These are phyloP conservation scores for Lactarius sp. DNA, from an alignment of 768 basidiomycete genomes.

Conservation along the genomic window DNA sequence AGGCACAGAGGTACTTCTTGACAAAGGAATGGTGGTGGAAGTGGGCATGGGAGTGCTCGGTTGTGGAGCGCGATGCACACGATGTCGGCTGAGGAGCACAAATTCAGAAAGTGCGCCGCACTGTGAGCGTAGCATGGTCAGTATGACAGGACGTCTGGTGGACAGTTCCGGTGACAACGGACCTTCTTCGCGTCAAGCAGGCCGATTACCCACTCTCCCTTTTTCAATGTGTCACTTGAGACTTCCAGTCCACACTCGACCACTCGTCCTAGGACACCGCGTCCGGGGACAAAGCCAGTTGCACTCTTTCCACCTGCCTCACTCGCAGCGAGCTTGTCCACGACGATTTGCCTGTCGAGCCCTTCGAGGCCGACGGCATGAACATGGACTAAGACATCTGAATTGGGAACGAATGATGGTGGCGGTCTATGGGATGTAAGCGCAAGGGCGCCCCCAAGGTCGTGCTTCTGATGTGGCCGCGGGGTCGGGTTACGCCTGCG, in stretches of 20 bases:
- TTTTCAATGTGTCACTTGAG: slow-evolving; percentile 48
- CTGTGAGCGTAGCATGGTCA: slow-evolving; percentile 36
- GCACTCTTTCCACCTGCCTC: slow-evolving; percentile 27
- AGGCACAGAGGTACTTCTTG: slow-evolving; percentile 21
- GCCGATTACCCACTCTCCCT: slow-evolving; percentile 87
- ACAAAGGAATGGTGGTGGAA: slow-evolving; percentile 29
- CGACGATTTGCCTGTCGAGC: slow-evolving; percentile 63
- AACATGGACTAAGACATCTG: slow-evolving; percentile 77
- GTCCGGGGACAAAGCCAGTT: slow-evolving; percentile 74
- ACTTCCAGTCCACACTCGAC: slow-evolving; percentile 83
- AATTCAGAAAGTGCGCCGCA: slow-evolving; percentile 88
- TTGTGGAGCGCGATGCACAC: slow-evolving; percentile 67
- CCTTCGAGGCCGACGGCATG: slow-evolving; percentile 84
- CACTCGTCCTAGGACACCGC: slow-evolving; percentile 81
- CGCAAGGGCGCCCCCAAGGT: slow-evolving; percentile 29
- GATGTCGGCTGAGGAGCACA: slow-evolving; percentile 74
- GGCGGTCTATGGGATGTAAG: slow-evolving; percentile 44
- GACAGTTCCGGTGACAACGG: slow-evolving; percentile 17
- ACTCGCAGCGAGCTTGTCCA: slow-evolving; percentile 35
- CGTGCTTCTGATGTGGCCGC: slow-evolving; percentile 10
- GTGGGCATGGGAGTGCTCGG: slow-evolving; percentile 33
- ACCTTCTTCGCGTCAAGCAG: slow-evolving; percentile 79
- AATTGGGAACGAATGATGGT: slow-evolving; percentile 63
- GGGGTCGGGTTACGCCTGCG: slow-evolving; percentile 18
- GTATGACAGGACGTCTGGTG: slow-evolving; percentile 17